These are phyloP conservation scores for Immersiella caudata DNA, from an alignment of 495 filamentous ascomycete species.

Conservation along the genomic window DNA sequence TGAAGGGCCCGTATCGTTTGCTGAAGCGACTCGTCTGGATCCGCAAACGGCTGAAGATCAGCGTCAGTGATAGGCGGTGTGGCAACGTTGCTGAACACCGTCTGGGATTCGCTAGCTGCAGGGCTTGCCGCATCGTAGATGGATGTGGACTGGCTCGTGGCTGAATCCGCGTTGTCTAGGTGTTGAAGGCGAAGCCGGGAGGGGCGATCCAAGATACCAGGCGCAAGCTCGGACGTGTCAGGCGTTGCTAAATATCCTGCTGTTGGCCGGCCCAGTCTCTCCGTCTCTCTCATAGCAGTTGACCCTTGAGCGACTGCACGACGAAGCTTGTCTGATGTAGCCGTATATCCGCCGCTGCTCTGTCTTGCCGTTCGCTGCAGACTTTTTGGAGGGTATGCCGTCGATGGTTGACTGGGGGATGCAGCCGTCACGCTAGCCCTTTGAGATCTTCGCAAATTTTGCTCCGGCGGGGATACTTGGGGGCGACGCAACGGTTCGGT, in stretches of 20 bases:
- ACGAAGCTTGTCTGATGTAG: conserved; percentile 44
- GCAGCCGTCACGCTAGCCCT: conserved; percentile 33
- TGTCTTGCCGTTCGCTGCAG: conserved; percentile 33
- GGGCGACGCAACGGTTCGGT: conserved; percentile 30
- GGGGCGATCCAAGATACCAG: conserved; percentile 31
- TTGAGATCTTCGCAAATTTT: conserved; percentile 29
- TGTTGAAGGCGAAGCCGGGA: conserved; percentile 37
- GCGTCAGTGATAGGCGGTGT: conserved; percentile 60
- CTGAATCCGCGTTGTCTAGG: conserved; percentile 43
- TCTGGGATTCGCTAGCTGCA: conserved; percentile 47
- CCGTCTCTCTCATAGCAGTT: conserved; percentile 31
- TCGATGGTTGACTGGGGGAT: conserved; percentile 38
- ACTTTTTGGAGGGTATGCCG: conserved; percentile 30
- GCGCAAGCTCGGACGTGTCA: conserved; percentile 46
- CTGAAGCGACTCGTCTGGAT: conserved; percentile 47
- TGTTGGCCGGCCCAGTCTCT: conserved; percentile 27
- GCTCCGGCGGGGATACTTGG: conserved; percentile 25
- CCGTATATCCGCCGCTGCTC: conserved; percentile 16
- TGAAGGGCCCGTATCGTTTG: conserved; percentile 41
- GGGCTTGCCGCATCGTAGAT: conserved; percentile 52
- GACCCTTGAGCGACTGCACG: conserved; percentile 37
- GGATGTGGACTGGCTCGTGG: conserved; percentile 50
- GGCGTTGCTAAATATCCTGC: conserved; percentile 52
- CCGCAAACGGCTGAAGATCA: conserved; percentile 53
- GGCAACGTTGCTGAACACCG: conserved; percentile 57